These are phyloP conservation scores for Pseudogymnoascus sp. DNA, from an alignment of 2,329 filamentous ascomycete species.

Conservation along the genomic window DNA sequence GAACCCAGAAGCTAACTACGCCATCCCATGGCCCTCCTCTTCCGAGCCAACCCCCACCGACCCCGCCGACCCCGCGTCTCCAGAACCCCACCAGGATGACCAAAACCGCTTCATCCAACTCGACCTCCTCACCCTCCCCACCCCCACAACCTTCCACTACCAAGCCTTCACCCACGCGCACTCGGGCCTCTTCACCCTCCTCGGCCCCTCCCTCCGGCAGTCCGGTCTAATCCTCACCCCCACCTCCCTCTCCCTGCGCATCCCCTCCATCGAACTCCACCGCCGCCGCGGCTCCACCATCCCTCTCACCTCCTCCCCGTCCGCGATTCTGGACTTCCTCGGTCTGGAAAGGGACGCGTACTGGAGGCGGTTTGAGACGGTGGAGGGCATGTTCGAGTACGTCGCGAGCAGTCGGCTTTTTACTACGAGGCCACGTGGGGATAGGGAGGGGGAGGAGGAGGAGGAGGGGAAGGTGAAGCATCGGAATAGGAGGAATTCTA, in stretches of 20 bases:
- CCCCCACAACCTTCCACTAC: conserved; percentile 45
- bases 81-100: neutral
- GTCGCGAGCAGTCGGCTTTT: conserved; percentile 51
- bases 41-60: no score
- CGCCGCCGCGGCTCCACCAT: conserved; percentile 48
- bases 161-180: conserved; percentile 60
- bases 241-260: conserved; percentile 52
- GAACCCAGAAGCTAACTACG: conserved; percentile 37
- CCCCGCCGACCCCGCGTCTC: no score
- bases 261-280: conserved; percentile 56
- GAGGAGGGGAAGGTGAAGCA: conserved; percentile 33
- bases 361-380: conserved; percentile 44
- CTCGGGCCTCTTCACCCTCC: conserved; percentile 60
- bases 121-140: conserved; percentile 51
- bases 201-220: conserved; percentile 55
- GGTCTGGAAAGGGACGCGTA: conserved; percentile 46
- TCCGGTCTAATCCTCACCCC: conserved; percentile 61
- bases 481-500: conserved; percentile 49
- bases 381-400: conserved; percentile 55
- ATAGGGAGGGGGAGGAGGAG: conserved; percentile 23
- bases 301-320: conserved; percentile 50
- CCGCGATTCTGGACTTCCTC: conserved; percentile 51
- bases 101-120: conserved; percentile 51
- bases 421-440: conserved; percentile 30
- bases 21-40: conserved; percentile 45